Evolutionary conservation across 192 early-diverging fungal species (phyloP).

Genomic region (Gigaspora rosea): DNA sequence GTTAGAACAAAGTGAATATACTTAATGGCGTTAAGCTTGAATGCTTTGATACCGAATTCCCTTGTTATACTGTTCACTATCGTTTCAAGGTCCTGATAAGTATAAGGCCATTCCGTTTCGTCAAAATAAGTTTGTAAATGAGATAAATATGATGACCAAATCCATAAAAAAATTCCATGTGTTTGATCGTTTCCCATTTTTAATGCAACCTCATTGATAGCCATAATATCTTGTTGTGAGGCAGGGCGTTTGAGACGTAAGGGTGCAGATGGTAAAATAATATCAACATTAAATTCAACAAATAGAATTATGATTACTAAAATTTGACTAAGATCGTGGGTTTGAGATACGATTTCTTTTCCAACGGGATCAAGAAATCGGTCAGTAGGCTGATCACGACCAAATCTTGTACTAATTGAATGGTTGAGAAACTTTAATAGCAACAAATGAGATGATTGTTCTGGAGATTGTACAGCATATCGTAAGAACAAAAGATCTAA

Average conservation of each 20-base stretch:
- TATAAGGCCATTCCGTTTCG: slow-evolving; percentile 1
- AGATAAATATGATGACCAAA: slow-evolving; percentile 17
- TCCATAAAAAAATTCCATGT: slow-evolving; percentile 22
- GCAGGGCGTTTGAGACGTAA: background rate
- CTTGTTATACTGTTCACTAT: background rate
- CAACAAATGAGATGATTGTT: background rate
- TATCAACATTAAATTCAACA: slow-evolving; percentile 12
- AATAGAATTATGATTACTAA: background rate
- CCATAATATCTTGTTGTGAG: slow-evolving; percentile 1
- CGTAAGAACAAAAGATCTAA: slow-evolving; percentile 14
- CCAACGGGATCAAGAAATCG: background rate
- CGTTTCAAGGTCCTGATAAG: slow-evolving; percentile 11
- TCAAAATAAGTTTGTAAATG: slow-evolving; percentile 13
- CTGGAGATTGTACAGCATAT: background rate
- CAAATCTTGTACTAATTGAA: slow-evolving; percentile 8
- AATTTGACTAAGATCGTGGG: slow-evolving; percentile 17
- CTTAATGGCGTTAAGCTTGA: background rate
- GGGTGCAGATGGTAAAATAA: background rate
- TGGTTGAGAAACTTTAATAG: background rate
- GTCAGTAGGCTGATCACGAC: background rate
- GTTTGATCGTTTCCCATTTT: background rate
- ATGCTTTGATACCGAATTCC: background rate
- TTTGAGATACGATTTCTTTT: background rate
- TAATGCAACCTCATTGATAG: background rate
- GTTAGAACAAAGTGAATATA: background rate